phyloP scores from a whole-genome alignment of 2,329 filamentous ascomycete species.

The Didymella arachidicola region DNA sequence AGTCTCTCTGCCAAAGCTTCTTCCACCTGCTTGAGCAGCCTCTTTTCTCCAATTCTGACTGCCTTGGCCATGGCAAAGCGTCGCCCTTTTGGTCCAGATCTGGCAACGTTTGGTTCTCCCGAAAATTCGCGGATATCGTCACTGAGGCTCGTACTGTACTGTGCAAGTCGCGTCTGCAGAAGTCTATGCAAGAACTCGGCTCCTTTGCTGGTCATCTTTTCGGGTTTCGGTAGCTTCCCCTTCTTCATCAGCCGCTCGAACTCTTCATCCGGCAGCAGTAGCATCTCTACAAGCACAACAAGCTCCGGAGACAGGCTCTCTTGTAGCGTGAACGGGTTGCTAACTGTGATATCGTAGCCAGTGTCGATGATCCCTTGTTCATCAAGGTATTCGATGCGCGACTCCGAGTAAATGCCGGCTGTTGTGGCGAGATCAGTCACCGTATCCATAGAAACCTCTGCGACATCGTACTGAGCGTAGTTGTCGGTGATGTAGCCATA shows the following conservation, averaged over 20 bases:
- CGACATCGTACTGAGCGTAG: slow-evolving; percentile 81
- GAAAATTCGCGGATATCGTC: slow-evolving; percentile 60
- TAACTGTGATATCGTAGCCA: slow-evolving; percentile 66
- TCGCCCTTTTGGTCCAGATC: slow-evolving; percentile 29
- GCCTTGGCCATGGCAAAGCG: slow-evolving; percentile 66
- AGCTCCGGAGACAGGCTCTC: slow-evolving; percentile 54
- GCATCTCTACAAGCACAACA: slow-evolving; percentile 54
- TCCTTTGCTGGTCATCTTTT: slow-evolving; percentile 51
- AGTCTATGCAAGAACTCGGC: slow-evolving; percentile 52
- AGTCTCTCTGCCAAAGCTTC: slow-evolving; percentile 33
- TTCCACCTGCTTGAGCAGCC: slow-evolving; percentile 66
- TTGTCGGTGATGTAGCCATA: slow-evolving; percentile 87
- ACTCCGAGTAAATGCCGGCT: slow-evolving; percentile 25
- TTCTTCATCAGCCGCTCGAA: slow-evolving; percentile 54
- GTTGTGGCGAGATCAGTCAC: slow-evolving; percentile 51
- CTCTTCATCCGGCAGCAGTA: slow-evolving; percentile 52
- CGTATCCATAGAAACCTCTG: slow-evolving; percentile 73
- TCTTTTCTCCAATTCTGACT: slow-evolving; percentile 77
- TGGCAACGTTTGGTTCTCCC: slow-evolving; percentile 42
- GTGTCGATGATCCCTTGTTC: slow-evolving; percentile 73
- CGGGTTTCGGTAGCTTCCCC: slow-evolving; percentile 54
- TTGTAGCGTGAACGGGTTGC: slow-evolving; percentile 43
- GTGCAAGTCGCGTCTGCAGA: slow-evolving; percentile 51
- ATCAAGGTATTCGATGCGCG: slow-evolving; percentile 63
- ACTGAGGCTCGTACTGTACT: slow-evolving; percentile 64